Evolutionary conservation across 2,329 filamentous ascomycete species (phyloP).

Genomic region (Zymoseptoria brevis): DNA sequence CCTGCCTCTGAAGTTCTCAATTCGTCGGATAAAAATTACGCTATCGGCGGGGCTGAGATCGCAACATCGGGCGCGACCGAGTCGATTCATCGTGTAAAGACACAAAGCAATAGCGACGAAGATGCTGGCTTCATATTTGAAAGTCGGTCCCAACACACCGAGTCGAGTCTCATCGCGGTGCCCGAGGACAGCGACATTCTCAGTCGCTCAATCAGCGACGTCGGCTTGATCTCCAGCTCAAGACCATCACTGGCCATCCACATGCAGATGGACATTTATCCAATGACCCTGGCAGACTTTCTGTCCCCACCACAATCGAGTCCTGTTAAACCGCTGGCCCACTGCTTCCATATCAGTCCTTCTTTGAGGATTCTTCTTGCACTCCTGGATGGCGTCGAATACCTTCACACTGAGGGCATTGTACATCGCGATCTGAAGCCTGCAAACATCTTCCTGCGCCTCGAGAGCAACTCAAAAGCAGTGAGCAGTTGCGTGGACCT

Average conservation of each 20-base stretch:
- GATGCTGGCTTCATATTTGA: constrained; percentile 14
- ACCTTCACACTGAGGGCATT: constrained; percentile 53
- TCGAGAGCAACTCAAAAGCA: constrained; percentile 27
- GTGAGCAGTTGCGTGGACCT: constrained; percentile 39
- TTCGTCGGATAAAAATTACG: too few species aligned
- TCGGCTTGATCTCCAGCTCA: constrained; percentile 2
- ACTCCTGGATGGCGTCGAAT: constrained; percentile 56
- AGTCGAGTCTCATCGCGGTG: neutral
- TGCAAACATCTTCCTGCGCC: constrained; percentile 57
- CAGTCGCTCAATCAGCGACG: constrained; percentile 15
- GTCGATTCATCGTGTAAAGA: constrained; percentile 10
- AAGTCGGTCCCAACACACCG: neutral
- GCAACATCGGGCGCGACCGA: constrained; percentile 1
- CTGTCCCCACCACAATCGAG: constrained; percentile 35
- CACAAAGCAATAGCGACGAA: constrained; percentile 10
- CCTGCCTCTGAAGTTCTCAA: constrained; percentile 11
- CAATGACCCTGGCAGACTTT: constrained; percentile 54
- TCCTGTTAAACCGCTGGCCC: constrained; percentile 30
- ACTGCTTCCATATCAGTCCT: constrained; percentile 55
- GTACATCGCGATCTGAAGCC: constrained; percentile 63
- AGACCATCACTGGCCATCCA: constrained; percentile 45
- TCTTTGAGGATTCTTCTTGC: constrained; percentile 51
- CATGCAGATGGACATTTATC: constrained; percentile 62
- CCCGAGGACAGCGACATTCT: constrained; percentile 28
- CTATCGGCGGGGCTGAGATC: constrained; percentile 21